These are phyloP conservation scores for Coniella vitis DNA, from an alignment of 2,329 filamentous ascomycete genomes.

Conservation along the genomic window DNA sequence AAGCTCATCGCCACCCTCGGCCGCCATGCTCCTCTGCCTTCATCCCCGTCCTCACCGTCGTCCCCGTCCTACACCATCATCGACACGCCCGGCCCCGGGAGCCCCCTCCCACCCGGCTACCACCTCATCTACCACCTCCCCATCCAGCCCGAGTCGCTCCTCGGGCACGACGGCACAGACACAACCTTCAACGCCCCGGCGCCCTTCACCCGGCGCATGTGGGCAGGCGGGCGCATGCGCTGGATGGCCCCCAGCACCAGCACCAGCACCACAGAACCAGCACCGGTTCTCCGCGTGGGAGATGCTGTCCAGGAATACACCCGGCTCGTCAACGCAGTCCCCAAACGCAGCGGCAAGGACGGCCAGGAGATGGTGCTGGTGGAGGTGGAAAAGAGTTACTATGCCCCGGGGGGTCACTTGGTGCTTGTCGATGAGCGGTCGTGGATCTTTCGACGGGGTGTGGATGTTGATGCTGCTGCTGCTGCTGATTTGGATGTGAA, in stretches of 20 bases:
- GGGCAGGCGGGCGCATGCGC: conserved; percentile 55
- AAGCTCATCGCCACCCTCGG: conserved; percentile 53
- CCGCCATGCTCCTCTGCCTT: conserved; percentile 32
- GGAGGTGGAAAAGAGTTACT: conserved; percentile 54
- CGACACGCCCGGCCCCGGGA: conserved; percentile 30
- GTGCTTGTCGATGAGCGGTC: conserved; percentile 49
- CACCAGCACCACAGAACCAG: too few species aligned
- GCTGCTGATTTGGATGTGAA: conserved; percentile 4
- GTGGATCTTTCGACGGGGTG: conserved; percentile 10
- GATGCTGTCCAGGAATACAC: conserved; percentile 31
- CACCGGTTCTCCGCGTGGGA: conserved; percentile 39
- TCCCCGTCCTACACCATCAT: conserved; percentile 27
- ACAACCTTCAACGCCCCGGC: conserved; percentile 49
- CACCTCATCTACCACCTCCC: conserved; percentile 61
- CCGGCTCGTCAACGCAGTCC: conserved; percentile 26
- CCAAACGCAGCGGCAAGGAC: conserved; percentile 47
- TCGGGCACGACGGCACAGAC: conserved; percentile 57
- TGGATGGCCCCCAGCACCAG: conserved; percentile 30
- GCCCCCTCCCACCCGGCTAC: conserved; percentile 50
- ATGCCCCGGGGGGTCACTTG: conserved; percentile 42
- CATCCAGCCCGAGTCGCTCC: conserved; percentile 41
- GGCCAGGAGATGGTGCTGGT: conserved; percentile 59
- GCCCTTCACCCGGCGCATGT: conserved; percentile 60
- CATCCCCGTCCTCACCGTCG: conserved; percentile 32
- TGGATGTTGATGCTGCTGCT: conserved; percentile 5